These are phyloP conservation scores for Hemileia vastatrix DNA, from an alignment of 1,284 basidiomycete genomes.

Conservation along the genomic window DNA sequence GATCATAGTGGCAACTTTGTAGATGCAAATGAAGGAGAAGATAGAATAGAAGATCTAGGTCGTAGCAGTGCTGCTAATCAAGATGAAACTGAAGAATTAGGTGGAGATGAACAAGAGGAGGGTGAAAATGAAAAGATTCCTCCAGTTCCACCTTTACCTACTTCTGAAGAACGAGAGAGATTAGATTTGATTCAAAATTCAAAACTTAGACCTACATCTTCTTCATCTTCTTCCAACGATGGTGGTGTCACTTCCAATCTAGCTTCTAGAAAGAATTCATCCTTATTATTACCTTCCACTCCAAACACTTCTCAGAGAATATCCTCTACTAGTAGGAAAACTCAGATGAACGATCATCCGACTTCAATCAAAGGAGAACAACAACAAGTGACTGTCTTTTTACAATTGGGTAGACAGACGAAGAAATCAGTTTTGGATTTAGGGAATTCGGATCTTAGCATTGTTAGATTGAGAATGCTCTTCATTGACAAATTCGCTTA, in stretches of 20 bases:
- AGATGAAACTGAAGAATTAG: background rate
- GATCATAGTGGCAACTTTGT: background rate
- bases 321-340: too few relatives aligned
- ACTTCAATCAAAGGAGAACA: too few relatives aligned
- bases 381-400: constrained; percentile 26
- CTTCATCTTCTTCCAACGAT: too few relatives aligned
- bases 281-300: too few relatives aligned
- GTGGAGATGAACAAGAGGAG: background rate
- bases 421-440: constrained; percentile 34
- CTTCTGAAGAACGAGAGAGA: constrained; percentile 2
- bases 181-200: constrained; percentile 16
- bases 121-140: constrained; percentile 19
- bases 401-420: constrained; percentile 40
- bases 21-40: background rate
- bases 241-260: too few relatives aligned
- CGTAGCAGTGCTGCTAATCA: too few relatives aligned
- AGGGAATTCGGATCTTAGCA: constrained; percentile 28
- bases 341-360: background rate
- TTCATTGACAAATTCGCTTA: constrained; percentile 43
- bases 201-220: background rate
- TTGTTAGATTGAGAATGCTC: constrained; percentile 39
- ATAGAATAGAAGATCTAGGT: background rate
- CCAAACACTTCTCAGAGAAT: background rate
- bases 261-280: too few relatives aligned
- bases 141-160: constrained; percentile 20